Conservation (phyloP, 2,329 filamentous ascomycete genomes). For the Pseudonectria buxi region DNA sequence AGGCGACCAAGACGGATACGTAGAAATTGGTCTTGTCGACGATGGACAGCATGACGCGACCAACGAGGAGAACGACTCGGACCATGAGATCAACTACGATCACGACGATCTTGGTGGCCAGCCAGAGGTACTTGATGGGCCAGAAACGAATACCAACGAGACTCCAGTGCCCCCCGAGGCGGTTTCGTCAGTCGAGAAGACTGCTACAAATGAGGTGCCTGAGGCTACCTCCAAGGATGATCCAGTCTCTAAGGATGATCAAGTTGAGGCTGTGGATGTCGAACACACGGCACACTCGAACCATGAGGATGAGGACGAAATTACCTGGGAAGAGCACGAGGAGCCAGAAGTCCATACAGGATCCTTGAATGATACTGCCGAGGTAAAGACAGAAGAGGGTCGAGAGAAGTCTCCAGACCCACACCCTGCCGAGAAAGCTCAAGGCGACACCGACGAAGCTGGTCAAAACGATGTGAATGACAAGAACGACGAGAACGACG, state of each 20-base stretch:
- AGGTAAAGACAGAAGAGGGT: not conserved
- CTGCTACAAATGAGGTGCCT: too few species aligned
- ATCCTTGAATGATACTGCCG: not conserved
- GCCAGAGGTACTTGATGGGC: too few species aligned
- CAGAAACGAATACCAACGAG: too few species aligned
- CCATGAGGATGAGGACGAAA: slow-evolving; percentile 7
- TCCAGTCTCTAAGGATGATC: not conserved
- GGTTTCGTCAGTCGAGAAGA: too few species aligned
- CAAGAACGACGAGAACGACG: too few species aligned
- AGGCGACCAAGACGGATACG: slow-evolving; percentile 4
- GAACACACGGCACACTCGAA: not conserved
- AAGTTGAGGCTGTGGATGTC: not conserved
- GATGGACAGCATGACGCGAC: slow-evolving; percentile 5
- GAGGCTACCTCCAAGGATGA: not conserved
- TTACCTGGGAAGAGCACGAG: slow-evolving; percentile 16
- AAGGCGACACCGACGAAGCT: not conserved
- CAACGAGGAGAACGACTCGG: slow-evolving; percentile 9
- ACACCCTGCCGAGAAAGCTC: too few species aligned
- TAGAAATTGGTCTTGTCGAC: too few species aligned
- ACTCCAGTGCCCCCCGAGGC: too few species aligned
- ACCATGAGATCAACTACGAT: slow-evolving; percentile 33
- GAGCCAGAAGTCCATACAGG: not conserved
- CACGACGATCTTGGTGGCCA: slow-evolving; percentile 13
- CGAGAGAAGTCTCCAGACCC: too few species aligned
- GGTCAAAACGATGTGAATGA: too few species aligned